A percentile compares a stretch with the other conserved stretches of the same genome.
These are phyloP conservation scores for Glaciozyma antarctica DNA, from an alignment of 768 basidiomycete genomes.

Conservation along the genomic window DNA sequence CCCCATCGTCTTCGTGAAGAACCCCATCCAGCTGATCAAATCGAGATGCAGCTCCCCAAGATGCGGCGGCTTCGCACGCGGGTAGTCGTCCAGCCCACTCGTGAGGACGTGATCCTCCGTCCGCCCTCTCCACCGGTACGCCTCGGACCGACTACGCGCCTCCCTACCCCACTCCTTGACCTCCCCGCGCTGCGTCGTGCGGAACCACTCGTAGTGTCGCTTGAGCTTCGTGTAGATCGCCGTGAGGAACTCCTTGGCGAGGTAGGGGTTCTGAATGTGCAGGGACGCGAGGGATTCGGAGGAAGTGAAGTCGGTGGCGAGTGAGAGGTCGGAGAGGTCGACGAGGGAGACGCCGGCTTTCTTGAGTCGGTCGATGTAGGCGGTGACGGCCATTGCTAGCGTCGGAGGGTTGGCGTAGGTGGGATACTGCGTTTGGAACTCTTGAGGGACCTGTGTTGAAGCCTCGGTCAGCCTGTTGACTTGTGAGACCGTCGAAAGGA, in stretches of 20 bases:
- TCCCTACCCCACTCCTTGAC: conserved; percentile 75
- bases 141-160: conserved; percentile 76
- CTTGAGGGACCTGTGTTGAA: conserved; percentile 58
- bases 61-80: conserved; percentile 68
- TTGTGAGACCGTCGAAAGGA: neutral
- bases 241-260: conserved; percentile 59
- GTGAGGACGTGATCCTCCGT: conserved; percentile 78
- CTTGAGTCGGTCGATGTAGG: conserved; percentile 67
- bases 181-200: conserved; percentile 83
- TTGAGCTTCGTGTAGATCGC: conserved; percentile 75
- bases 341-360: conserved; percentile 36
- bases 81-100: conserved; percentile 94
- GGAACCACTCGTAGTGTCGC: conserved; percentile 93
- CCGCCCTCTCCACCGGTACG: conserved; percentile 87
- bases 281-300: conserved; percentile 17
- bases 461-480: neutral
- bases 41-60: conserved; percentile 88
- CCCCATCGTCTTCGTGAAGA: conserved; percentile 87
- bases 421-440: conserved; percentile 90
- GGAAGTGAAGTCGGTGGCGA: conserved; percentile 45
- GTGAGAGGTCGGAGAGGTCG: conserved; percentile 16
- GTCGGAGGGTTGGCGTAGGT: conserved; percentile 93
- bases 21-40: conserved; percentile 90
- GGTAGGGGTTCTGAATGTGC: conserved; percentile 51
- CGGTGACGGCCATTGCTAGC: conserved; percentile 82